Evolutionary conservation across 2,329 filamentous ascomycete species (phyloP), one percentile per base, ranked within the genome.

Genomic region (Sporothrix luriei): DNA sequence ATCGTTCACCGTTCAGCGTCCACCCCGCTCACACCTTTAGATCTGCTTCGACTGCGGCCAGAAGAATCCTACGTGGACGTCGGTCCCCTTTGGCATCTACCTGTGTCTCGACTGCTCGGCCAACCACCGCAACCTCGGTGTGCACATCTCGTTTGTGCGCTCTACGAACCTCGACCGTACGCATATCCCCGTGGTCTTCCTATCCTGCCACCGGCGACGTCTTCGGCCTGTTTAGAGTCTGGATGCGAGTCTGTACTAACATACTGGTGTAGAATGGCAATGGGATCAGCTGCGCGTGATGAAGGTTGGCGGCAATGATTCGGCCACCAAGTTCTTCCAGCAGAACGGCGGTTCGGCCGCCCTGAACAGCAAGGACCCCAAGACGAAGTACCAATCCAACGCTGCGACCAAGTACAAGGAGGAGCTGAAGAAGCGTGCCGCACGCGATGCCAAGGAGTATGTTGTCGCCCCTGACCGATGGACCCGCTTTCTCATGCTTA

Each of bases 251-350:
- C 11, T 38, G 3, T 38, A 16, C 26, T 21, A 59, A 16, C 21
- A 33, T 21, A 16, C 70, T 40, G 49, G 6, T 3, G 49, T 76
- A 92, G 90, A 92, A 84, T 99, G 95, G 95, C 93, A 97, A 91
- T 99, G 95, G 95, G 93, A 97, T 75, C 95, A 99, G 80, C 86
- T 99, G 71, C 91, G 95, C 67, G 82, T 94, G 70, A 98, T 99
- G 94, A 99, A 99, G 83, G 93, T 98, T 19, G 95, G 95, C 74
- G 95, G 95, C 70, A 99, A 99, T 78, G 94, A 98, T 82, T 97
- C 93, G 70, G 95, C 95, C 64, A 97, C 94, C 77, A 97, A 97
- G 82, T 99, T 93, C 84, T 99, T 98, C 84, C 94, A 97, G 82
- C 90, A 93, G 75, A 95, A 99, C 78, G 95, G 95, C 73, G 95